Percentiles rank a stretch among this genome's conserved stretches.
Evolutionary conservation across 2,329 filamentous ascomycete species (phyloP).

Genomic region (Septoria petroselini): DNA sequence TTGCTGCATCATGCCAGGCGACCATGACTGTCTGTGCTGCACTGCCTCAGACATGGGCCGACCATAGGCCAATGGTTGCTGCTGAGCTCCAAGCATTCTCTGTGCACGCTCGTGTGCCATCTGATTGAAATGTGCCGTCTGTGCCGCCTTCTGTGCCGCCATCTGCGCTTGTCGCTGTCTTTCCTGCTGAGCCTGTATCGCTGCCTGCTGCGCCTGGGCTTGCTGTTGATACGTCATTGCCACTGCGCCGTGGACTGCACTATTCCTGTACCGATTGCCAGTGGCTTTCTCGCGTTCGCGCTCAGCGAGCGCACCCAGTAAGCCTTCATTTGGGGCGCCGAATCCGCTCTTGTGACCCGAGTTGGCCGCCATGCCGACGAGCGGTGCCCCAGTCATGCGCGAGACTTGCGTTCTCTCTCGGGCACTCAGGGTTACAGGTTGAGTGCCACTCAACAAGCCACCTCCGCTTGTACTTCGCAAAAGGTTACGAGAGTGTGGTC

Average conservation of each 20-base stretch:
- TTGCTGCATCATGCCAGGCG: slow-evolving; percentile 17
- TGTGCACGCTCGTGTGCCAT: slow-evolving; percentile 21
- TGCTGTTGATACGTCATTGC: slow-evolving; percentile 44
- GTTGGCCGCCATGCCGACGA: slow-evolving; percentile 64
- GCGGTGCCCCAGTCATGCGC: slow-evolving; percentile 70
- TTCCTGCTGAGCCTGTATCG: slow-evolving; percentile 40
- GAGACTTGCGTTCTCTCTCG: slow-evolving; percentile 88
- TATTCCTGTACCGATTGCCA: slow-evolving; percentile 63
- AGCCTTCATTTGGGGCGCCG: slow-evolving; percentile 38
- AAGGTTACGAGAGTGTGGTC: slow-evolving; percentile 30
- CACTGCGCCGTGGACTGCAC: slow-evolving; percentile 70
- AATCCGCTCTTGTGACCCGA: slow-evolving; percentile 33
- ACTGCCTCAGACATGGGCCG: background rate
- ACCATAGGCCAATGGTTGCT: slow-evolving; percentile 5
- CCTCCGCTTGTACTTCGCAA: slow-evolving; percentile 21
- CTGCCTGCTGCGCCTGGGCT: slow-evolving; percentile 41
- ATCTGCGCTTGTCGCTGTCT: slow-evolving; percentile 25
- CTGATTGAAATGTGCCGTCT: slow-evolving; percentile 31
- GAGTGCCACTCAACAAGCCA: slow-evolving; percentile 38
- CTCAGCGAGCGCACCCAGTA: slow-evolving; percentile 76
- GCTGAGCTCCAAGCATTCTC: slow-evolving; percentile 9
- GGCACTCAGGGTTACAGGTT: slow-evolving; percentile 67
- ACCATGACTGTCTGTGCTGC: slow-evolving; percentile 16
- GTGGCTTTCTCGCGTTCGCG: slow-evolving; percentile 74
- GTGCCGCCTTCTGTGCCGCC: slow-evolving; percentile 31